Base-by-base conservation (phyloP, 768 basidiomycete genomes). In the Boletales sp. region DNA sequence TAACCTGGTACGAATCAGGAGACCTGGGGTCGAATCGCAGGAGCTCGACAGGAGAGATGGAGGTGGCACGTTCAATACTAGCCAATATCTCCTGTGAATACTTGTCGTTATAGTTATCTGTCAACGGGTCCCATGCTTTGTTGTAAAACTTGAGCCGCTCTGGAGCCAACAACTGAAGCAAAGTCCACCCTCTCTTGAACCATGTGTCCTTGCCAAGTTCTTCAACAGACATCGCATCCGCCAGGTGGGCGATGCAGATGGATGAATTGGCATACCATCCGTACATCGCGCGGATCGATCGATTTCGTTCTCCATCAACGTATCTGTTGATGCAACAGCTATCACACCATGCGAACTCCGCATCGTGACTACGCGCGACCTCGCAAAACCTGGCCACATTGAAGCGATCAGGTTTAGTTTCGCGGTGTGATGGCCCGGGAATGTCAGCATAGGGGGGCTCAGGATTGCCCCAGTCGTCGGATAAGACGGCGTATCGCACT, bases 131-230 rank as follows among this genome's bases (percentile, higher is more conserved):
- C 45, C 45, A 46, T 17, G 15, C 11, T 12, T n/a, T 30, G 9
- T 8, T 30, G 21, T 37, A 46, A 18, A 46, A 54, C 38, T 54
- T 51, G 43, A 54, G 38, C 8, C 41, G 19, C 33, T 44, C 37
- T 5, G 53, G 53, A 5, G 53, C 50, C 18, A 54, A 45, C 34
- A 54, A 30, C 35, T 54, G 51, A 31, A 45, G 37, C 28, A 54
- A 41, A 6, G 53, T 54, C 53, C 53, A 54, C 21, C 53, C 50
- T 10, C 50, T n/a, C 13, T 13, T 41, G 40, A 54, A 54, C 40
- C 40, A 28, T 4, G 11, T 15, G 25, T 36, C 40, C 25, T 12
- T 25, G 40, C 40, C 15, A 25, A 41, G 12, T 3, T 41, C 41
- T 14, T 30, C 35, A n/a, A 36, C 2, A 13, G 13, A 36, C 6